Percentiles rank a stretch among this genome's conserved stretches.
These are phyloP conservation scores for Xylaria palmicola DNA, from an alignment of 495 filamentous ascomycete genomes.

Conservation along the genomic window DNA sequence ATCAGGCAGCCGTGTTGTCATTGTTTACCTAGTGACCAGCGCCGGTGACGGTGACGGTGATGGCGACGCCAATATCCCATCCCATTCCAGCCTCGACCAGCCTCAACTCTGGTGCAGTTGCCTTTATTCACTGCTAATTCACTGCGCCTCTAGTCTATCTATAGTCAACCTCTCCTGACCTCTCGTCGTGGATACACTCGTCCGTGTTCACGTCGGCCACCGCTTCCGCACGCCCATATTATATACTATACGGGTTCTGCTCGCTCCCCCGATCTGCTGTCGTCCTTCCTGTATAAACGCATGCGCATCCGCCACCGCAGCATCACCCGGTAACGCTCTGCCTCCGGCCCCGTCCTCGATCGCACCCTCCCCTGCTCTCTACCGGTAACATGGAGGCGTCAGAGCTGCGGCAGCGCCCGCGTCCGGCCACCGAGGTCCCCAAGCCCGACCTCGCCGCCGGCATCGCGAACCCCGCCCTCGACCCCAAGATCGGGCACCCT, in stretches of 20 bases:
- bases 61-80: too few relatives aligned
- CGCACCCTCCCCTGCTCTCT: background rate
- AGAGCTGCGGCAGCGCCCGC: slow-evolving; percentile 46
- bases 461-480: slow-evolving; percentile 32
- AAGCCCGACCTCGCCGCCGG: slow-evolving; percentile 26
- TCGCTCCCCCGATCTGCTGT: background rate
- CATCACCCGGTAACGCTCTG: background rate
- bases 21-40: background rate
- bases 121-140: background rate
- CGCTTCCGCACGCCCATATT: background rate
- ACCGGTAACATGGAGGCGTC: slow-evolving; percentile 37
- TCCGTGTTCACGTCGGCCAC: background rate
- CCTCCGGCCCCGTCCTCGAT: background rate
- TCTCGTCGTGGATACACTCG: background rate
- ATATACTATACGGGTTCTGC: too few relatives aligned
- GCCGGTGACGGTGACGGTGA: background rate
- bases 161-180: background rate
- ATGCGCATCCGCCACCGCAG: background rate
- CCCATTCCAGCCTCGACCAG: background rate
- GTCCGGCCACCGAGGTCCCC: slow-evolving; percentile 8
- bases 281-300: background rate
- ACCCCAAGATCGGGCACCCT: slow-evolving; percentile 48
- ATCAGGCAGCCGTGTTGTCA: background rate
- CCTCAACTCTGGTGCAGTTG: background rate
- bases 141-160: background rate